Evolutionary conservation across 768 basidiomycete genomes (phyloP).

Genomic region (Suillus hirtellus): DNA sequence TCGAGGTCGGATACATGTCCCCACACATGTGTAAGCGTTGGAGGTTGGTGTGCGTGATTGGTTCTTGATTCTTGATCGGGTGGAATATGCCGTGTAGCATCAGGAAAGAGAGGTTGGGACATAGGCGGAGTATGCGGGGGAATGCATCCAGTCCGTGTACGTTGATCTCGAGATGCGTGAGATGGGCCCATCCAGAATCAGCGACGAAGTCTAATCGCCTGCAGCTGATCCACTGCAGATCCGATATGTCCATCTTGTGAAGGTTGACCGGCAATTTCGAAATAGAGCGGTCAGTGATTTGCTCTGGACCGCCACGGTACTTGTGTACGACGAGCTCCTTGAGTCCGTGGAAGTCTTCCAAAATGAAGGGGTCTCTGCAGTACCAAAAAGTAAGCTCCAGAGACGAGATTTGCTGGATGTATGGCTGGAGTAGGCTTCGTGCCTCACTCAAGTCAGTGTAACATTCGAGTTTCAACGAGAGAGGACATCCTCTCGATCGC

Average conservation of each 20-base stretch:
- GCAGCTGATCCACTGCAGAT: not conserved
- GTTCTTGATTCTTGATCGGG: not conserved
- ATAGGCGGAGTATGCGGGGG: conserved; percentile 1
- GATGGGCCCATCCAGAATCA: conserved; percentile 2
- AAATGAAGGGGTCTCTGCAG: not conserved
- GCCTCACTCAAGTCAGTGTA: not conserved
- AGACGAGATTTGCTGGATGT: conserved; percentile 13
- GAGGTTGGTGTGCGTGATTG: not conserved
- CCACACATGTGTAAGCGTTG: not conserved
- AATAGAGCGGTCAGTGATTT: not conserved
- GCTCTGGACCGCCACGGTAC: too few relatives aligned
- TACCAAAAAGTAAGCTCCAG: not conserved
- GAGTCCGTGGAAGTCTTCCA: conserved; percentile 17
- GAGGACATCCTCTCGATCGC: not conserved
- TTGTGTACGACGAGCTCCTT: conserved; percentile 19
- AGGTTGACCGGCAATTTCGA: conserved; percentile 13
- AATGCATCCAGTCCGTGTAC: not conserved
- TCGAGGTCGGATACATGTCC: not conserved
- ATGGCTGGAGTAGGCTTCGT: conserved; percentile 19
- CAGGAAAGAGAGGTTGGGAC: not conserved
- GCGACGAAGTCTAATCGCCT: not conserved
- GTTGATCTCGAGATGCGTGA: conserved; percentile 17
- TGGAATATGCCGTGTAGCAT: not conserved
- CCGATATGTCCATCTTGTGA: not conserved
- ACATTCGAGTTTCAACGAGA: not conserved